Evolutionary conservation across 2,329 filamentous ascomycete species (phyloP).

Genomic region (Sclerotiophoma versabilis): DNA sequence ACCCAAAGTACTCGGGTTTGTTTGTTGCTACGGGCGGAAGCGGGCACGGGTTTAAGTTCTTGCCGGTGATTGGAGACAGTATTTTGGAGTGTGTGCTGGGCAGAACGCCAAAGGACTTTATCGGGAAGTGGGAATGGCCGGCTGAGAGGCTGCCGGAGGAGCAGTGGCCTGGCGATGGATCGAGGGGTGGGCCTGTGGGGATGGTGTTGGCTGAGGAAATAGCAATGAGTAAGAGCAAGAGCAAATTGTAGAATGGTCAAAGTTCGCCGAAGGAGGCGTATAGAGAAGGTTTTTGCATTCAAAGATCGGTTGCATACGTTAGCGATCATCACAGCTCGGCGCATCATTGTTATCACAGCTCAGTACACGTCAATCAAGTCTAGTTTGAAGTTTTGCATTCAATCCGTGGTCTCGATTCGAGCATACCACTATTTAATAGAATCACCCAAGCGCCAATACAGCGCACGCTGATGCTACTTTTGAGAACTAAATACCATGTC

Average conservation of each 20-base stretch:
- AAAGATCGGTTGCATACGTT: slow-evolving; percentile 1
- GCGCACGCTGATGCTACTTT: slow-evolving; percentile 10
- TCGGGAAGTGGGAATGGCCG: slow-evolving; percentile 67
- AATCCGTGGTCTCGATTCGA: neutral
- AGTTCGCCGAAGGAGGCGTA: neutral
- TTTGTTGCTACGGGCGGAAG: slow-evolving; percentile 68
- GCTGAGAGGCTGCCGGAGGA: slow-evolving; percentile 49
- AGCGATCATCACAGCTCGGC: slow-evolving; percentile 6
- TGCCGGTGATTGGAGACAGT: slow-evolving; percentile 64
- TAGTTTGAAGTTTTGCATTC: neutral
- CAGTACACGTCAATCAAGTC: neutral
- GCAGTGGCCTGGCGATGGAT: slow-evolving; percentile 49
- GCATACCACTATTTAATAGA: neutral
- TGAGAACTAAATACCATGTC: neutral
- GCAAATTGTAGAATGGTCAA: slow-evolving; percentile 32
- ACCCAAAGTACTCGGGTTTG: slow-evolving; percentile 59
- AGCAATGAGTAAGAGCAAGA: slow-evolving; percentile 43
- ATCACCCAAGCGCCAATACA: slow-evolving; percentile 1
- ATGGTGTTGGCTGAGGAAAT: slow-evolving; percentile 52
- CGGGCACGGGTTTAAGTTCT: slow-evolving; percentile 69
- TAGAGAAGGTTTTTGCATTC: neutral
- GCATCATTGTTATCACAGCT: neutral
- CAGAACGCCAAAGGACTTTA: slow-evolving; percentile 58
- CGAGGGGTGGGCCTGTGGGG: slow-evolving; percentile 47
- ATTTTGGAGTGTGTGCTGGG: slow-evolving; percentile 60